Evolutionary conservation across 2,329 filamentous ascomycete species (phyloP).

Genomic region (Orbilia blumenaviensis): DNA sequence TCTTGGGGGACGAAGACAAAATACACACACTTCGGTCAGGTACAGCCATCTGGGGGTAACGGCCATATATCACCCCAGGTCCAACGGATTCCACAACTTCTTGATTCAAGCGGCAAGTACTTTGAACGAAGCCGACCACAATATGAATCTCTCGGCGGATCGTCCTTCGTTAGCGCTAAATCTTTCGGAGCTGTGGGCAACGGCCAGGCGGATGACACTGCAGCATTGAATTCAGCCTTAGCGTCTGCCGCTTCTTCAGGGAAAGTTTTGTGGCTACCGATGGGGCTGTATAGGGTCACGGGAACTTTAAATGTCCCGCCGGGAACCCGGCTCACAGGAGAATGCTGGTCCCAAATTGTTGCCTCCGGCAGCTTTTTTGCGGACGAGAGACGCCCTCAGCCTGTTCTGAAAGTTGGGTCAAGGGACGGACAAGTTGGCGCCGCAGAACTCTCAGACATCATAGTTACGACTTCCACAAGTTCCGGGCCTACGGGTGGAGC

Average conservation of each 20-base stretch:
- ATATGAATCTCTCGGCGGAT: conserved; percentile 73
- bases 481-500: conserved; percentile 73
- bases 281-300: conserved; percentile 67
- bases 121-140: conserved; percentile 88
- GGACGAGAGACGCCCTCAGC: conserved; percentile 38
- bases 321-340: conserved; percentile 61
- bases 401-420: conserved; percentile 64
- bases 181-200: background rate
- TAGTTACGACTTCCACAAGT: conserved; percentile 76
- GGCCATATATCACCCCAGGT: background rate
- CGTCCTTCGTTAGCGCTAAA: conserved; percentile 83
- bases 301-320: conserved; percentile 64
- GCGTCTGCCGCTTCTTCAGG: conserved; percentile 63
- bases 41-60: background rate
- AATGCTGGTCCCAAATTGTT: conserved; percentile 59
- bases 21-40: conserved; percentile 65
- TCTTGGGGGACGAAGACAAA: conserved; percentile 65
- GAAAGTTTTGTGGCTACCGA: conserved; percentile 62
- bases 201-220: background rate
- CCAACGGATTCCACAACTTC: background rate
- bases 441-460: conserved; percentile 73
- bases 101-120: conserved; percentile 65
- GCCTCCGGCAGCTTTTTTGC: conserved; percentile 55
- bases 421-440: conserved; percentile 66
- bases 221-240: background rate